Percentiles rank a stretch among this genome's conserved stretches.
phyloP scores from a whole-genome alignment of 2,329 filamentous ascomycete species.

The Lecanoromycetidae sp. region DNA sequence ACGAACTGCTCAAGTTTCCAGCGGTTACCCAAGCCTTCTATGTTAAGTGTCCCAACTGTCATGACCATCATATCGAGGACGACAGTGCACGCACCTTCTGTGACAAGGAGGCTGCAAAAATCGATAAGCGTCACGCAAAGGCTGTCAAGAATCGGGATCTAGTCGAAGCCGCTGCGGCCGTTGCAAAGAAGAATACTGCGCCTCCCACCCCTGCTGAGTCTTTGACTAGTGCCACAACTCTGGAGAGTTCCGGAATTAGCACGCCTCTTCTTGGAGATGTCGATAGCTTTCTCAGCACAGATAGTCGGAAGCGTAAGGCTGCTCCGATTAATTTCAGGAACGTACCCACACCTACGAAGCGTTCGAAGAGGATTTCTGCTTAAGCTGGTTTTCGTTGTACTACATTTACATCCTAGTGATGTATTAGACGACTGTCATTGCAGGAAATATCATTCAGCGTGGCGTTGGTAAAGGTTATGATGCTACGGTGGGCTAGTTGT shows the following conservation, averaged over 20 bases:
- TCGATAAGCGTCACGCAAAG: conserved; percentile 16
- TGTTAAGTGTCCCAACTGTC: conserved; percentile 39
- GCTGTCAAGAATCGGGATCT: conserved; percentile 12
- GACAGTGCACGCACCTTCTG: conserved; percentile 23
- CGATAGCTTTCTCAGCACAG: neutral
- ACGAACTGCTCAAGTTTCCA: conserved; percentile 37
- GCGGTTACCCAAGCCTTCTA: conserved; percentile 37
- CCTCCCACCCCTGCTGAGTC: conserved; percentile 14
- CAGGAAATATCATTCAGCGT: too few species aligned
- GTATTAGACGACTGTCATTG: too few species aligned
- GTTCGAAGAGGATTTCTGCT: neutral
- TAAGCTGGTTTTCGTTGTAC: neutral
- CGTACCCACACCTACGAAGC: conserved; percentile 1
- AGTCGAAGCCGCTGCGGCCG: conserved; percentile 4
- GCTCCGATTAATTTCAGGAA: conserved; percentile 1
- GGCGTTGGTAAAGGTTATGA: too few species aligned
- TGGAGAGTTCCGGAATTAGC: conserved; percentile 19
- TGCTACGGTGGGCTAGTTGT: too few species aligned
- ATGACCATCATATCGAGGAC: conserved; percentile 26
- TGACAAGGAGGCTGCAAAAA: conserved; percentile 20
- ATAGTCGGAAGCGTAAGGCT: conserved; percentile 10
- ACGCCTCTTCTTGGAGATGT: conserved; percentile 9
- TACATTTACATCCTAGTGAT: too few species aligned
- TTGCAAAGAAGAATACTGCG: neutral
- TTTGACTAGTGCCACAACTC: conserved; percentile 26